Evolutionary conservation across 208 protist genomes (phyloP).

Genomic region (Naegleria lovaniensis): DNA sequence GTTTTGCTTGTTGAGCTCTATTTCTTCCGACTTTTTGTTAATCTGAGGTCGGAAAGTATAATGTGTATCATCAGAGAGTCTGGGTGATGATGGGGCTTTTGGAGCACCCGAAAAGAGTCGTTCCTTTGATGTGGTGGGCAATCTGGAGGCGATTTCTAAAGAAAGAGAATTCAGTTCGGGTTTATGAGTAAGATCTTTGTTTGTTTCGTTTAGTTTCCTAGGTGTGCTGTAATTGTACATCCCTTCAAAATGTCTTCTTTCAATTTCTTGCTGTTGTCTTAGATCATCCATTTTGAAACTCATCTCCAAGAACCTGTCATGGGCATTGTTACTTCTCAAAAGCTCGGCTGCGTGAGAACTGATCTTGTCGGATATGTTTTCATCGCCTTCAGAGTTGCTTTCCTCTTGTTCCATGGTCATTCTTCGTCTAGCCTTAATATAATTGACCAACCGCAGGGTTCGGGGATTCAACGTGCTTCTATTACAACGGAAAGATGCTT

Average conservation of each 20-base stretch:
- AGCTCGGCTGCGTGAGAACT: not conserved
- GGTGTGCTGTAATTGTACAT: not conserved
- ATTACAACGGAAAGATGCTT: too few relatives aligned
- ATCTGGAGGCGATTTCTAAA: not conserved
- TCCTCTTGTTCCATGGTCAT: not conserved
- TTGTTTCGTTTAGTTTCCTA: not conserved
- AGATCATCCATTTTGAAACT: not conserved
- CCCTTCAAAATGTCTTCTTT: not conserved
- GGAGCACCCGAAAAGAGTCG: not conserved
- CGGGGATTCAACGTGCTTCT: conserved; percentile 12
- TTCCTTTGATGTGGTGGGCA: not conserved
- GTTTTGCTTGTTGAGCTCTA: not conserved
- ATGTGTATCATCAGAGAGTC: not conserved
- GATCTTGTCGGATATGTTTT: not conserved
- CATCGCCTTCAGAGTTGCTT: not conserved
- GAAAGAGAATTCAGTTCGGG: not conserved
- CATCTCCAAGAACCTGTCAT: not conserved
- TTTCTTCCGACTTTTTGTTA: not conserved
- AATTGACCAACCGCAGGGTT: not conserved
- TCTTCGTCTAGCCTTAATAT: not conserved
- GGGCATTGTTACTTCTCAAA: not conserved
- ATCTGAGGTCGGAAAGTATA: conserved; percentile 12
- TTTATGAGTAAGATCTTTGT: not conserved
- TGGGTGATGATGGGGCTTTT: not conserved
- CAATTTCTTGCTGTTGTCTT: not conserved